phyloP scores from a whole-genome alignment of 495 filamentous ascomycete species.

The Penicillium salamii region DNA sequence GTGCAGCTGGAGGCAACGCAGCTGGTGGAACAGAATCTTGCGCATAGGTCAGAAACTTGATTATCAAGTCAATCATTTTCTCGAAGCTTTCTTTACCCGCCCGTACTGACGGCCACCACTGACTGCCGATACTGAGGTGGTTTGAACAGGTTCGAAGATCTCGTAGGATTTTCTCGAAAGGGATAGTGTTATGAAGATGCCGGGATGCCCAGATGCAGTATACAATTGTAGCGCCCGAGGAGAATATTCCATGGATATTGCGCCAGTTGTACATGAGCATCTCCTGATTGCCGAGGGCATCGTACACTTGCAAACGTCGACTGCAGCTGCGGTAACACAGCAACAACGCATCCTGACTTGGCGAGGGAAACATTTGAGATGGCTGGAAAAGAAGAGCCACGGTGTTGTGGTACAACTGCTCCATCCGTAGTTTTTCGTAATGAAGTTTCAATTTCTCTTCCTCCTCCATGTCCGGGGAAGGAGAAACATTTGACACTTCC shows the following conservation, averaged over 20 bases:
- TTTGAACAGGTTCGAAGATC: constrained; percentile 27
- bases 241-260: constrained; percentile 25
- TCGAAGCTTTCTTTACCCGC: constrained; percentile 25
- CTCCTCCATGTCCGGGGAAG: constrained; percentile 2
- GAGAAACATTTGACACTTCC: not conserved
- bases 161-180: constrained; percentile 19
- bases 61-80: constrained; percentile 21
- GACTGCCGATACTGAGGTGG: constrained; percentile 25
- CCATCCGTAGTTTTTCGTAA: constrained; percentile 13
- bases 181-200: constrained; percentile 12
- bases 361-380: constrained; percentile 18
- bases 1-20: no score
- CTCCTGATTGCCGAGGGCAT: constrained; percentile 12
- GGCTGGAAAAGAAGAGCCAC: constrained; percentile 21
- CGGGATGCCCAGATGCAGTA: constrained; percentile 24
- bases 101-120: constrained; percentile 29
- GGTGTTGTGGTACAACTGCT: constrained; percentile 17
- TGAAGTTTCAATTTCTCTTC: constrained; percentile 4
- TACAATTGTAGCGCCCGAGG: constrained; percentile 23
- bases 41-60: constrained; percentile 14
- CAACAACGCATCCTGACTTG: constrained; percentile 12
- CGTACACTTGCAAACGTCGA: constrained; percentile 18
- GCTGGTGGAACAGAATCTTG: not conserved
- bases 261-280: constrained; percentile 23
- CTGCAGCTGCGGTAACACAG: constrained; percentile 21